Evolutionary conservation across 495 filamentous ascomycete genomes (phyloP).

Genomic region (Penicillium mononematosum): DNA sequence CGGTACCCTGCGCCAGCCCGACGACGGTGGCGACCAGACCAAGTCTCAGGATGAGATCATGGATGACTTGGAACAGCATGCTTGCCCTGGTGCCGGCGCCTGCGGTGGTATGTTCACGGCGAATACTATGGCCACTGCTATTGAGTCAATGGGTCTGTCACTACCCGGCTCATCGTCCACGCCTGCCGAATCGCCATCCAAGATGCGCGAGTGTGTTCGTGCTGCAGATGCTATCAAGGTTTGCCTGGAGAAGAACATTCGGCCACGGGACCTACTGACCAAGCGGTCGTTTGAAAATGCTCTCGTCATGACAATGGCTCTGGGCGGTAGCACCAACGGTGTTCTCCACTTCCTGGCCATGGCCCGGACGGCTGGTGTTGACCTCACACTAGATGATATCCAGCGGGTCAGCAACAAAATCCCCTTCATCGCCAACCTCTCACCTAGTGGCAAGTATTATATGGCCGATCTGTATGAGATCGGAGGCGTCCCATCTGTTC

Average conservation of each 20-base stretch:
- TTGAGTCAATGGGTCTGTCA: constrained; percentile 92
- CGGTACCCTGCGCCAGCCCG: constrained; percentile 58
- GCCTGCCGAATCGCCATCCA: constrained; percentile 82
- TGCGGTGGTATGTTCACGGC: constrained; percentile 98
- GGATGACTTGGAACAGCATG: constrained; percentile 79
- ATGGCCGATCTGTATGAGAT: constrained; percentile 97
- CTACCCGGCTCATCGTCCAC: constrained; percentile 89
- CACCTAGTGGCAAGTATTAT: constrained; percentile 81
- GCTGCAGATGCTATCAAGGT: constrained; percentile 81
- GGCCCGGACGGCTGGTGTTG: constrained; percentile 83
- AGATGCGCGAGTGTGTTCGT: constrained; percentile 87
- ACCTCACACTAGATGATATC: constrained; percentile 82
- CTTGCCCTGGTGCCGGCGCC: constrained; percentile 89
- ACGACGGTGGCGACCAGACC: constrained; percentile 55
- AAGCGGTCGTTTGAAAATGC: constrained; percentile 90
- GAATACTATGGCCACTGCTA: constrained; percentile 95
- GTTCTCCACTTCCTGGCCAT: constrained; percentile 95
- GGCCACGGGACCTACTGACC: constrained; percentile 79
- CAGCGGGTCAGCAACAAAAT: constrained; percentile 85
- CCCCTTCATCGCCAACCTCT: constrained; percentile 90
- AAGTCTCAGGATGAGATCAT: constrained; percentile 75
- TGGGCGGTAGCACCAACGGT: constrained; percentile 89
- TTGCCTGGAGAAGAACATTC: constrained; percentile 85
- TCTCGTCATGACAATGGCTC: constrained; percentile 85
- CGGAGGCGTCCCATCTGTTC: constrained; percentile 84